Evolutionary conservation across 495 filamentous ascomycete species (phyloP).

Genomic region (Penicillium atrosanguineum): DNA sequence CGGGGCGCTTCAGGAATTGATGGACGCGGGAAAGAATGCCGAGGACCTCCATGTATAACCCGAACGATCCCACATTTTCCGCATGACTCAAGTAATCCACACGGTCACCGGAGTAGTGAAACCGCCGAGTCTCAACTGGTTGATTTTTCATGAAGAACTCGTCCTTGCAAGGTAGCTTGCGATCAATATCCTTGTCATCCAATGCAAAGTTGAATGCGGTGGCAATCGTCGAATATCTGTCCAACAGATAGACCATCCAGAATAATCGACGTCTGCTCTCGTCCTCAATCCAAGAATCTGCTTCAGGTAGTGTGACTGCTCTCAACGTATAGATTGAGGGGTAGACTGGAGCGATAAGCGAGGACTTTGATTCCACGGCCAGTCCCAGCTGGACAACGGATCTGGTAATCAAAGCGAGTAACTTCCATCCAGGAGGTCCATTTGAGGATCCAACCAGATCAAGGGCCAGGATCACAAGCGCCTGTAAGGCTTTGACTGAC

Average conservation of each 20-base stretch:
- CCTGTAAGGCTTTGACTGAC: slow-evolving; percentile 82
- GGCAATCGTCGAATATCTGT: slow-evolving; percentile 82
- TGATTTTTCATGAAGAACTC: slow-evolving; percentile 82
- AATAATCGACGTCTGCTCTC: slow-evolving; percentile 79
- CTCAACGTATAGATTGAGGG: slow-evolving; percentile 81
- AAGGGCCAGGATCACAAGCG: slow-evolving; percentile 76
- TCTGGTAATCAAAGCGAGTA: slow-evolving; percentile 80
- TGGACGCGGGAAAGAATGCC: slow-evolving; percentile 84
- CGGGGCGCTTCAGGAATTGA: slow-evolving; percentile 78
- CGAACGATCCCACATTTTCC: slow-evolving; percentile 81
- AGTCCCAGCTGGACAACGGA: slow-evolving; percentile 83
- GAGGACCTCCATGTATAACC: slow-evolving; percentile 81
- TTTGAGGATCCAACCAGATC: slow-evolving; percentile 78
- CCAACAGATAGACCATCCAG: slow-evolving; percentile 90
- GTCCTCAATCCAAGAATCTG: slow-evolving; percentile 83
- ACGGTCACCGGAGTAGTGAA: slow-evolving; percentile 52
- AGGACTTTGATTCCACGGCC: slow-evolving; percentile 73
- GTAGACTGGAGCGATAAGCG: slow-evolving; percentile 69
- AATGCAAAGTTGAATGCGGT: slow-evolving; percentile 89
- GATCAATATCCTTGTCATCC: slow-evolving; percentile 83
- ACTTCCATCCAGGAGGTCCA: slow-evolving; percentile 84
- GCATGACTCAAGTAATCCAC: slow-evolving; percentile 65
- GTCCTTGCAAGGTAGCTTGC: slow-evolving; percentile 80
- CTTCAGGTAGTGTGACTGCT: slow-evolving; percentile 76
- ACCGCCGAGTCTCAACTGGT: slow-evolving; percentile 80